These are phyloP conservation scores for Thelonectria olida DNA, from an alignment of 2,329 filamentous ascomycete species.

Conservation along the genomic window DNA sequence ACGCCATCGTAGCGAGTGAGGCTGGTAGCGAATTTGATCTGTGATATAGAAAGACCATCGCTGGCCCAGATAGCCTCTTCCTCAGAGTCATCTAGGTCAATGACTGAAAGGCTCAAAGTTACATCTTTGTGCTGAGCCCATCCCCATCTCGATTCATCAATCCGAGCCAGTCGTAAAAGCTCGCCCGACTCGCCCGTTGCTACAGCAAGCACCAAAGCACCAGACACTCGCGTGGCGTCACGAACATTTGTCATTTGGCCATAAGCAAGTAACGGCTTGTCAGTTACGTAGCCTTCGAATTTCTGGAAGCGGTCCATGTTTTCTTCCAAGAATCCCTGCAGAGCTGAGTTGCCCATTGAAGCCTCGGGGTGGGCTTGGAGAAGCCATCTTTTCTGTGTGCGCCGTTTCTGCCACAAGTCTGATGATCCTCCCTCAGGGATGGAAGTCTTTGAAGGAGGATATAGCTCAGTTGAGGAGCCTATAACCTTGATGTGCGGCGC, in stretches of 20 bases:
- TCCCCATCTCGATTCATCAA: constrained; percentile 61
- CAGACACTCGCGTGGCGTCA: constrained; percentile 33
- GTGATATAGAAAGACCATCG: constrained; percentile 58
- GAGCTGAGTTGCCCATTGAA: constrained; percentile 48
- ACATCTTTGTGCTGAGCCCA: constrained; percentile 60
- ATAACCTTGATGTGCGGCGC: constrained; percentile 45
- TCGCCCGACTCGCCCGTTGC: constrained; percentile 67
- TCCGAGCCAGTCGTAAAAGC: constrained; percentile 62
- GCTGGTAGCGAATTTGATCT: constrained; percentile 59
- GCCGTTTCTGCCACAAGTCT: constrained; percentile 42
- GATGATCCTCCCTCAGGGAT: constrained; percentile 37
- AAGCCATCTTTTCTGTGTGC: constrained; percentile 59
- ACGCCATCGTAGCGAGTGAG: constrained; percentile 47
- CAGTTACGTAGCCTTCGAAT: constrained; percentile 35
- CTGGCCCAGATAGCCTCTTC: constrained; percentile 64
- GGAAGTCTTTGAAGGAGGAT: constrained; percentile 43
- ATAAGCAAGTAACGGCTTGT: constrained; percentile 58
- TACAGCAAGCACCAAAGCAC: constrained; percentile 54
- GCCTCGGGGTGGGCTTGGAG: constrained; percentile 61
- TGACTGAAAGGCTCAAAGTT: constrained; percentile 56
- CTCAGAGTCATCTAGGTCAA: constrained; percentile 53
- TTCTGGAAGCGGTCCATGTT: constrained; percentile 46
- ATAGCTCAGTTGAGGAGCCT: constrained; percentile 46
- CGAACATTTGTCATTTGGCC: constrained; percentile 62
- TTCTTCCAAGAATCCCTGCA: constrained; percentile 47